These are phyloP conservation scores for Trichomonas gallinae DNA, from an alignment of 208 protist species.

Conservation along the genomic window DNA sequence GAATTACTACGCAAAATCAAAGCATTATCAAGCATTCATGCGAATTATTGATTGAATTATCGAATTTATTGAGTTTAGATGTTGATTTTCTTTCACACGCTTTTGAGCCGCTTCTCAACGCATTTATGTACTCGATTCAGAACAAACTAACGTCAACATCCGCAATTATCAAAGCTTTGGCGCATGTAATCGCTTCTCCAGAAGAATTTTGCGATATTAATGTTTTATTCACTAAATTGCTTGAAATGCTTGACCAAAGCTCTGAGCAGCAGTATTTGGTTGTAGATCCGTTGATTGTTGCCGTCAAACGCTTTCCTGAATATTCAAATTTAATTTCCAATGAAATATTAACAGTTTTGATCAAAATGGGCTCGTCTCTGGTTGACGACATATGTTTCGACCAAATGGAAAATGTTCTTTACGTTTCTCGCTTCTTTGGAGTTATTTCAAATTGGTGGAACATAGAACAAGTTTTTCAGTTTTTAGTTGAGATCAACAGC, in stretches of 20 bases:
- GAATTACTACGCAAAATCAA: background rate
- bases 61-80: background rate
- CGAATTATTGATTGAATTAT: background rate
- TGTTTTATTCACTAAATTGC: background rate
- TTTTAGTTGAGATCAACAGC: too few relatives aligned
- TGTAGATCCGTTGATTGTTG: background rate
- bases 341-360: background rate
- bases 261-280: background rate
- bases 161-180: background rate
- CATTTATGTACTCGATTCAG: too few relatives aligned
- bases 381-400: background rate
- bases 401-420: background rate
- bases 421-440: background rate
- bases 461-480: too few relatives aligned
- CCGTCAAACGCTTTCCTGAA: background rate
- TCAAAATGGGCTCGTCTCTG: background rate
- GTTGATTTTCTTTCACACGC: background rate
- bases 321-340: background rate
- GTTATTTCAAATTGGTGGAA: too few relatives aligned
- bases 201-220: background rate
- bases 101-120: background rate
- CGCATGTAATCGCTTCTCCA: background rate
- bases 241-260: background rate
- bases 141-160: background rate
- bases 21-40: background rate